phyloP scores from a whole-genome alignment of 2,329 filamentous ascomycete genomes.

The Seiridium unicorne region DNA sequence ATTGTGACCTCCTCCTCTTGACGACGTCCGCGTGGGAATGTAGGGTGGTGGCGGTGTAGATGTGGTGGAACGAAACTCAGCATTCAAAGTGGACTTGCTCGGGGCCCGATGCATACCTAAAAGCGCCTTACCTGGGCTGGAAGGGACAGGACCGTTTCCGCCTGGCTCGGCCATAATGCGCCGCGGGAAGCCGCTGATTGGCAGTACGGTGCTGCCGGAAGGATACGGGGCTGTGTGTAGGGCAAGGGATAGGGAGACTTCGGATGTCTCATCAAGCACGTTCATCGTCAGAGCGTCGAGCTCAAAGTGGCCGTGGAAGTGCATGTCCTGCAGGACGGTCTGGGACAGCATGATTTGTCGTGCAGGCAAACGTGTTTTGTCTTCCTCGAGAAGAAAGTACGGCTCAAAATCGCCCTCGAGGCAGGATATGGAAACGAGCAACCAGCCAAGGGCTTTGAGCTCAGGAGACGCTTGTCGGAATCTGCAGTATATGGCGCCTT shows the following conservation, averaged over 20 bases:
- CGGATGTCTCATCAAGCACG: constrained; percentile 19
- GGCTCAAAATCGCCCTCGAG: constrained; percentile 30
- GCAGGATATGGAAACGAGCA: constrained; percentile 25
- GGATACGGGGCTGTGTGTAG: constrained; percentile 20
- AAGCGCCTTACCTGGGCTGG: not conserved
- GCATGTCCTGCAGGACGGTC: constrained; percentile 26
- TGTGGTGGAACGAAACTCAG: not conserved
- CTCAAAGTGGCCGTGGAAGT: constrained; percentile 26
- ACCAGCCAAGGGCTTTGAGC: constrained; percentile 27
- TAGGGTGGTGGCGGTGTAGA: not conserved
- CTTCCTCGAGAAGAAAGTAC: constrained; percentile 27
- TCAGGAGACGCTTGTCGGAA: constrained; percentile 24
- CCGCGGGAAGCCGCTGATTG: constrained; percentile 29
- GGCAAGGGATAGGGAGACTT: constrained; percentile 24
- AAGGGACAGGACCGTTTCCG: constrained; percentile 10
- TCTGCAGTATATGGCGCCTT: constrained; percentile 27
- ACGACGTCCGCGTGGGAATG: not conserved
- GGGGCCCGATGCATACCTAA: constrained; percentile 1
- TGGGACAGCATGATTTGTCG: constrained; percentile 23
- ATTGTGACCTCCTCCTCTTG: not conserved
- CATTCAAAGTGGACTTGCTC: not conserved
- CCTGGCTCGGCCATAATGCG: constrained; percentile 23
- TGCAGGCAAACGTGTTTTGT: constrained; percentile 15
- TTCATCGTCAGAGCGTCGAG: constrained; percentile 23
- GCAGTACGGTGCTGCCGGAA: constrained; percentile 22